Conservation (phyloP, 208 protist species). For the Leishmania arabica region DNA sequence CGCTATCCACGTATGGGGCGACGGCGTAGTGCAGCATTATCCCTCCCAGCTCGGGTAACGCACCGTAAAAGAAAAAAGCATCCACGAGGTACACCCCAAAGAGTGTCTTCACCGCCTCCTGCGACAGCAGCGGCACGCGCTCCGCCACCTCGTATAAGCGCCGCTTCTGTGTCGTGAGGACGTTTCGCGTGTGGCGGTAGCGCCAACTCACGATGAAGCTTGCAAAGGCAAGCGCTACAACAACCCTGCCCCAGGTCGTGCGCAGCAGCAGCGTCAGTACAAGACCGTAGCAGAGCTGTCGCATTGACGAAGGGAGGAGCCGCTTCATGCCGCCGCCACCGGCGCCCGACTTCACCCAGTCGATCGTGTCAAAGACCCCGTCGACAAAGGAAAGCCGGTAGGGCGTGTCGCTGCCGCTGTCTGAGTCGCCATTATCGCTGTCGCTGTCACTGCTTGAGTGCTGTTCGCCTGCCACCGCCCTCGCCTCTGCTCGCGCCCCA, state of each 20-base stretch:
- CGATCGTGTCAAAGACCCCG: slow-evolving; percentile 26
- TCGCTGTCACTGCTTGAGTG: background rate
- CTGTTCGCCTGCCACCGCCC: background rate
- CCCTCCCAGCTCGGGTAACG: slow-evolving; percentile 49
- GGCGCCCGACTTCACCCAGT: slow-evolving; percentile 7
- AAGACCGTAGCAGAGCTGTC: slow-evolving; percentile 19
- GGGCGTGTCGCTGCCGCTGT: background rate
- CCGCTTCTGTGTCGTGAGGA: slow-evolving; percentile 29
- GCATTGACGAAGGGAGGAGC: background rate
- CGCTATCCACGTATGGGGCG: slow-evolving; percentile 56
- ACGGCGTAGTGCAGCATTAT: slow-evolving; percentile 62
- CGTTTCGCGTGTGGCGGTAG: slow-evolving; percentile 31
- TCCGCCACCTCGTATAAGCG: slow-evolving; percentile 62
- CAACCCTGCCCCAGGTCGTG: slow-evolving; percentile 24
- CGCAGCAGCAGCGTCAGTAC: slow-evolving; percentile 31
- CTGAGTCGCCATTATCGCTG: background rate
- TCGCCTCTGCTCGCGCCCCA: background rate
- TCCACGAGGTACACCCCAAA: slow-evolving; percentile 62
- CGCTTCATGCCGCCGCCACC: slow-evolving; percentile 11
- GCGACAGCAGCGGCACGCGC: slow-evolving; percentile 37
- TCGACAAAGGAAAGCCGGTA: slow-evolving; percentile 26
- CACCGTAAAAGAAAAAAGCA: slow-evolving; percentile 52
- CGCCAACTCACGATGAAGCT: slow-evolving; percentile 34
- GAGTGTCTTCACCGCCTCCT: slow-evolving; percentile 38
- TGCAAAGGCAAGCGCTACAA: slow-evolving; percentile 13